A percentile compares a stretch with the other conserved stretches of the same genome.
phyloP scores from a whole-genome alignment of 2,329 filamentous ascomycete genomes.

The Exophiala sp. region DNA sequence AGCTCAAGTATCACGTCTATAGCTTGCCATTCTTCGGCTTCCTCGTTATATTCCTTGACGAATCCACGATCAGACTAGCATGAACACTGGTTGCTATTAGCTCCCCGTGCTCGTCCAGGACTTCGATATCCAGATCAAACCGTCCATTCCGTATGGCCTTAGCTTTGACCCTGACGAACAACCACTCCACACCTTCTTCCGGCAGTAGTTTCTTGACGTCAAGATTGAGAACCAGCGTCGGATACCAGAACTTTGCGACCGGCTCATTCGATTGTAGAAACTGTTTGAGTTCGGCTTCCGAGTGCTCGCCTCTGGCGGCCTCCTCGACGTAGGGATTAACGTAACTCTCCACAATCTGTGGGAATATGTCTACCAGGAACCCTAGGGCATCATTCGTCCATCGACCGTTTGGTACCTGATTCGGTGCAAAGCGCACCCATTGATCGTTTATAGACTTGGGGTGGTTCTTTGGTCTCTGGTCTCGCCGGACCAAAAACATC shows the following conservation, averaged over 20 bases:
- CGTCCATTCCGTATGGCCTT: constrained; percentile 68
- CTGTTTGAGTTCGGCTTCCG: constrained; percentile 31
- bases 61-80: constrained; percentile 60
- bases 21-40: constrained; percentile 9
- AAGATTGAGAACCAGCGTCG: constrained; percentile 70
- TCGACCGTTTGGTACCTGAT: constrained; percentile 29
- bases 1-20: background rate
- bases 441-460: constrained; percentile 50
- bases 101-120: constrained; percentile 62
- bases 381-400: constrained; percentile 65
- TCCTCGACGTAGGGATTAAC: constrained; percentile 30
- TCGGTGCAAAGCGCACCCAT: constrained; percentile 62
- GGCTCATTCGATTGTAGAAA: constrained; percentile 29
- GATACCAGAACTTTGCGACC: constrained; percentile 62
- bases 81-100: constrained; percentile 67
- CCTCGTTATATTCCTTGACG: constrained; percentile 54
- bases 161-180: constrained; percentile 62
- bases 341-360: constrained; percentile 59
- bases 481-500: constrained; percentile 51
- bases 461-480: constrained; percentile 34
- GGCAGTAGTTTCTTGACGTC: constrained; percentile 74
- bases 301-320: constrained; percentile 36
- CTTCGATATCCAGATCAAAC: constrained; percentile 69
- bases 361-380: constrained; percentile 67
- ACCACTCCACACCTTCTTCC: constrained; percentile 64